Percentiles rank a stretch among this genome's conserved stretches.
phyloP scores from a whole-genome alignment of 106 monocot species.

The Narthecium ossifragum region DNA sequence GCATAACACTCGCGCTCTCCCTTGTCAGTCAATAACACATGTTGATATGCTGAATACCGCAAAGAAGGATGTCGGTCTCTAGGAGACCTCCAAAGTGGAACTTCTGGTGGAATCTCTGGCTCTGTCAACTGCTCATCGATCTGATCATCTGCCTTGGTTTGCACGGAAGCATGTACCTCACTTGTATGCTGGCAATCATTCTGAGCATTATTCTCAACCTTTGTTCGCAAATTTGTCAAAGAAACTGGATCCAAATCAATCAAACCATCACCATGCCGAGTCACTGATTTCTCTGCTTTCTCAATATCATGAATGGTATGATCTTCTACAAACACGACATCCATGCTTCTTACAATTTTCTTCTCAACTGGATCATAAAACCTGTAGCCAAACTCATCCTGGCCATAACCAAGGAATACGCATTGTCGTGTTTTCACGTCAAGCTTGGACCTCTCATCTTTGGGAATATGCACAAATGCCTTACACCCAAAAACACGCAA shows the following conservation, averaged over 20 bases:
- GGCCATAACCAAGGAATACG: neutral
- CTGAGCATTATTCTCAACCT: neutral
- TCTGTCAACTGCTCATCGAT: neutral
- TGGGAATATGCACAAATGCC: conserved; percentile 1
- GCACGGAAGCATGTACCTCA: neutral
- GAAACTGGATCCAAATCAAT: too few species aligned
- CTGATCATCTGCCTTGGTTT: neutral
- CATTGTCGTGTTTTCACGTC: neutral
- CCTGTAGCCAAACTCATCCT: neutral
- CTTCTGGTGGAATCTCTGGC: neutral
- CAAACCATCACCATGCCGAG: neutral
- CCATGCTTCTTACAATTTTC: neutral
- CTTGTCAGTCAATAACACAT: neutral
- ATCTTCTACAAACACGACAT: neutral
- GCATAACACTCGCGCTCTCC: too few species aligned
- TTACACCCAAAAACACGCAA: neutral
- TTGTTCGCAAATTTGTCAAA: neutral
- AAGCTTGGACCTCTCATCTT: neutral
- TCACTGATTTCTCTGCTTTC: neutral
- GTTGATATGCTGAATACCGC: neutral
- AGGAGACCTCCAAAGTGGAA: neutral
- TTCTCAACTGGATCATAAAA: neutral
- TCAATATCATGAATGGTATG: neutral
- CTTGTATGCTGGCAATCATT: neutral
- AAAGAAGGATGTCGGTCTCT: neutral